phyloP scores from a whole-genome alignment of 768 basidiomycete genomes.

The Gloeostereum incarnatum region DNA sequence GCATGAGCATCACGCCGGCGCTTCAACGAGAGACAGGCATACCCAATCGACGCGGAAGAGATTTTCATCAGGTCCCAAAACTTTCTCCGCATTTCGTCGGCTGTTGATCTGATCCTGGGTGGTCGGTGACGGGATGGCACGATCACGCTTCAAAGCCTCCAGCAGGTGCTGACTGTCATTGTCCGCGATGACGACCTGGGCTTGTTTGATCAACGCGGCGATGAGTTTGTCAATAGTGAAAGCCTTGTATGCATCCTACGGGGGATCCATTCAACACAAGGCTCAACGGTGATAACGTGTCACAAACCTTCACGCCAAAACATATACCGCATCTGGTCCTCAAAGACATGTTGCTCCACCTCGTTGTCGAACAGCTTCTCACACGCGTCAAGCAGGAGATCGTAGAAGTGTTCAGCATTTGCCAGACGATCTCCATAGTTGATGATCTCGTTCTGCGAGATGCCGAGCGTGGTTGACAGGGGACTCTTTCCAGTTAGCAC shows the following conservation, averaged over 20 bases:
- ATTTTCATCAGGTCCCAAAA: conserved; percentile 69
- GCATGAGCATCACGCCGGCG: neutral
- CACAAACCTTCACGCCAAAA: conserved; percentile 70
- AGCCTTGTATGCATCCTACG: conserved; percentile 71
- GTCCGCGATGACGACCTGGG: conserved; percentile 62
- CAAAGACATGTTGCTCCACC: conserved; percentile 78
- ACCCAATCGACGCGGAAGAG: conserved; percentile 81
- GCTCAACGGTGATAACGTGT: neutral
- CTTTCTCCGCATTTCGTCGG: conserved; percentile 58
- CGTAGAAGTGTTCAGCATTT: conserved; percentile 66
- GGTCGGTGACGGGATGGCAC: conserved; percentile 46
- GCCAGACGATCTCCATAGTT: conserved; percentile 25
- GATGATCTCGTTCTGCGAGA: conserved; percentile 16
- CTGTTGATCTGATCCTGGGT: conserved; percentile 66
- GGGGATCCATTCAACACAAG: neutral
- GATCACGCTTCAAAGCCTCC: conserved; percentile 61
- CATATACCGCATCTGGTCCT: conserved; percentile 84
- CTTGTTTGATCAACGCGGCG: conserved; percentile 84
- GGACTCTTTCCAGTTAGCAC: conserved; percentile 9
- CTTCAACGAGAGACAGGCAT: conserved; percentile 10
- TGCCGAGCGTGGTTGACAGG: conserved; percentile 17
- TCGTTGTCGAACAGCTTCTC: conserved; percentile 91
- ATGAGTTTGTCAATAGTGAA: conserved; percentile 94
- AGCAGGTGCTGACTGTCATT: conserved; percentile 64
- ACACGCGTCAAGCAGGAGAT: conserved; percentile 74